Conservation (phyloP, 345 rosid species). For the Draba incana region DNA sequence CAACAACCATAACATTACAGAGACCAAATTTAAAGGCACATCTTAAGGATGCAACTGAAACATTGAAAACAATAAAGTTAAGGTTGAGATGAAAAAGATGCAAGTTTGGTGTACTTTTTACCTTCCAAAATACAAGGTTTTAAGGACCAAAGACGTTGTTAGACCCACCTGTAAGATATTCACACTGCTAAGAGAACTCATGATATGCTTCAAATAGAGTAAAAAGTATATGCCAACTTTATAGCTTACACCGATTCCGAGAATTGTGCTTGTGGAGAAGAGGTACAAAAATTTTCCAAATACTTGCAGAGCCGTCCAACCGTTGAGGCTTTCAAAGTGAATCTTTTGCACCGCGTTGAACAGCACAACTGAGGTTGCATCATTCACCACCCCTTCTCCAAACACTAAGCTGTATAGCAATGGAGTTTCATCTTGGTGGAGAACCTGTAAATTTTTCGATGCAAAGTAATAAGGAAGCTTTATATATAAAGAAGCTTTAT, state of each 20-base stretch:
- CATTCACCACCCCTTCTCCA: slow-evolving; percentile 96
- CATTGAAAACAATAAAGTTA: not conserved
- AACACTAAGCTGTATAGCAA: slow-evolving; percentile 84
- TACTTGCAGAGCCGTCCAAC: slow-evolving; percentile 48
- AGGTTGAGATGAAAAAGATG: not conserved
- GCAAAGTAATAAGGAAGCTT: not conserved
- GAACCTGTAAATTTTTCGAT: slow-evolving; percentile 52
- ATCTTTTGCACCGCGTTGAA: slow-evolving; percentile 86
- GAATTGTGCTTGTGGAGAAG: slow-evolving; percentile 75
- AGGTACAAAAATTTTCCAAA: slow-evolving; percentile 71
- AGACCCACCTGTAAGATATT: slow-evolving; percentile 67
- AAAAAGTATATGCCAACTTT: not conserved
- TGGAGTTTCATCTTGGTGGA: slow-evolving; percentile 90
- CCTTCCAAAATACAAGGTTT: slow-evolving; percentile 72
- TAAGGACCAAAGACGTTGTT: slow-evolving; percentile 65
- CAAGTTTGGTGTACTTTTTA: slow-evolving; percentile 30
- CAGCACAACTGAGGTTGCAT: slow-evolving; percentile 85
- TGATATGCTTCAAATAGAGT: slow-evolving; percentile 20
- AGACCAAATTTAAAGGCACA: slow-evolving; percentile 3
- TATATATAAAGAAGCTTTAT: not conserved
- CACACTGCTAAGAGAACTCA: slow-evolving; percentile 1
- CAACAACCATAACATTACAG: slow-evolving; percentile 10
- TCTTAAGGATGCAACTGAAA: not conserved
- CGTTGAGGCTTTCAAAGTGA: slow-evolving; percentile 53
- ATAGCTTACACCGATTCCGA: slow-evolving; percentile 67